phyloP scores from a whole-genome alignment of 139 green algal genomes.

The Desmodesmus armatus region DNA sequence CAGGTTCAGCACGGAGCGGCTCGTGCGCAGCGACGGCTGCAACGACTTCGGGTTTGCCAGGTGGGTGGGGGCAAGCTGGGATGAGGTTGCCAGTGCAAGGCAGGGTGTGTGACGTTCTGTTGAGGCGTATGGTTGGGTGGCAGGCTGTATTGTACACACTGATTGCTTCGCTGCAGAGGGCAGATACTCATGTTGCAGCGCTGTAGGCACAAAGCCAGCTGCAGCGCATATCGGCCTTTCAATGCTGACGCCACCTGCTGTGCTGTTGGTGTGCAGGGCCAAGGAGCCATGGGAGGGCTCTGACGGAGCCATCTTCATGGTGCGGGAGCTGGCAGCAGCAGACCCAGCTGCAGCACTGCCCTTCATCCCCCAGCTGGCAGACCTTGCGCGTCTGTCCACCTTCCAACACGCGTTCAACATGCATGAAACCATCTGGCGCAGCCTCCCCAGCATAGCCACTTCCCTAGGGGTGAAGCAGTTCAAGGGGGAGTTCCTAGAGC shows the following conservation, averaged over 20 bases:
- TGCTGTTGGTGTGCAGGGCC: slow-evolving; percentile 48
- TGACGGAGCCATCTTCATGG: slow-evolving; percentile 88
- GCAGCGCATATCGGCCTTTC: background rate
- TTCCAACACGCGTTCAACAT: slow-evolving; percentile 79
- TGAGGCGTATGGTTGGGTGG: too few relatives aligned
- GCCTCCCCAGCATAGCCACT: slow-evolving; percentile 75
- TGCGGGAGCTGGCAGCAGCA: slow-evolving; percentile 64
- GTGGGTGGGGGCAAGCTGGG: too few relatives aligned
- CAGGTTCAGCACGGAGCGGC: slow-evolving; percentile 60
- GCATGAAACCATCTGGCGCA: slow-evolving; percentile 85
- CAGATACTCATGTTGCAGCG: background rate
- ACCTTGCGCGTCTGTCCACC: slow-evolving; percentile 66
- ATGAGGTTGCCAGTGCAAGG: too few relatives aligned
- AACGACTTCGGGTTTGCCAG: slow-evolving; percentile 88
- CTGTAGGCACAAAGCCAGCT: background rate
- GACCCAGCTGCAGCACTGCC: slow-evolving; percentile 19
- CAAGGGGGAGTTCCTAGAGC: slow-evolving; percentile 62
- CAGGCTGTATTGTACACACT: too few relatives aligned
- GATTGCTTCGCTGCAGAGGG: background rate
- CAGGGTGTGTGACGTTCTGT: too few relatives aligned
- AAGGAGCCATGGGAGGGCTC: slow-evolving; percentile 92
- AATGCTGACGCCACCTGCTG: background rate
- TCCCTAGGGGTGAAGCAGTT: slow-evolving; percentile 71
- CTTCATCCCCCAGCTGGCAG: slow-evolving; percentile 74
- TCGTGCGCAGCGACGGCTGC: slow-evolving; percentile 79